Evolutionary conservation across 2,329 filamentous ascomycete species (phyloP).

Genomic region (Cryphonectria japonica): DNA sequence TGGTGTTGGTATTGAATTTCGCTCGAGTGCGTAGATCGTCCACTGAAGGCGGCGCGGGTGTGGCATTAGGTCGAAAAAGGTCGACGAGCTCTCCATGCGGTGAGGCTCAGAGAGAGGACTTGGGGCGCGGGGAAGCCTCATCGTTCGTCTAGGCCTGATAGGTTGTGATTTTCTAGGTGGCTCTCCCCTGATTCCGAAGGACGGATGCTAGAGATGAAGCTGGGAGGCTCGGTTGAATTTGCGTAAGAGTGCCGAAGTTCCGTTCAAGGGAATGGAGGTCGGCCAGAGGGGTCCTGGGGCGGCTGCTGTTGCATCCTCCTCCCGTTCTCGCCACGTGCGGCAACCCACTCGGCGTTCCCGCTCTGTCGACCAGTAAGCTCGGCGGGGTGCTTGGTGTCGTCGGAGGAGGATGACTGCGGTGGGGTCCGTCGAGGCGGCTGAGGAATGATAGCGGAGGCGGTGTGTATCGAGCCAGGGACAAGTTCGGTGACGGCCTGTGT

Average conservation of each 20-base stretch:
- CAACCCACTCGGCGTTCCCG: conserved; percentile 43
- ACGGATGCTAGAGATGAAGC: background rate
- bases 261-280: conserved; percentile 28
- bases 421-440: conserved; percentile 32
- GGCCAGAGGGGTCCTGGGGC: conserved; percentile 33
- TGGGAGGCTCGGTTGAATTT: no score
- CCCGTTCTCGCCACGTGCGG: conserved; percentile 42
- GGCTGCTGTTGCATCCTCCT: conserved; percentile 32
- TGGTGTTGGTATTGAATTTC: background rate
- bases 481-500: conserved; percentile 73
- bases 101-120: background rate
- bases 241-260: background rate
- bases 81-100: background rate
- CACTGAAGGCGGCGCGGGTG: background rate
- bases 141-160: background rate
- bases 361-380: conserved; percentile 56
- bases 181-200: background rate
- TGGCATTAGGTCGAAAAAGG: background rate
- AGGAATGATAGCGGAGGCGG: conserved; percentile 32
- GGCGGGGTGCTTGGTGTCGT: conserved; percentile 64
- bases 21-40: background rate
- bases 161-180: background rate
- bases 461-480: conserved; percentile 50
- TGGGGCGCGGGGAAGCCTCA: background rate
- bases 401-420: conserved; percentile 37